phyloP scores from a whole-genome alignment of 2,329 filamentous ascomycete species.

The Clarireedia paspali region DNA sequence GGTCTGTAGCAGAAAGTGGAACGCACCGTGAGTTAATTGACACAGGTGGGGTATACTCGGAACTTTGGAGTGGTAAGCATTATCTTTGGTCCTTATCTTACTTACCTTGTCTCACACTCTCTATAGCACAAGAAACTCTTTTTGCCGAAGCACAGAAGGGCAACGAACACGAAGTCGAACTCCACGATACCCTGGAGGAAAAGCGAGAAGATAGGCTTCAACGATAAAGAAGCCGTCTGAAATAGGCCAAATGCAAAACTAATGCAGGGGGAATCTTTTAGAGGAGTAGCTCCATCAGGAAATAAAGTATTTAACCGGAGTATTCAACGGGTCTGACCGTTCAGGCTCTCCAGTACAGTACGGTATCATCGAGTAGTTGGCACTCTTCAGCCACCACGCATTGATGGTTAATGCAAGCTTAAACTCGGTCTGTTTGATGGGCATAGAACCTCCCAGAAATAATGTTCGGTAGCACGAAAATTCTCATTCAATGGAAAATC shows the following conservation, averaged over 20 bases:
- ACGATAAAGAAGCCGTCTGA: conserved; percentile 3
- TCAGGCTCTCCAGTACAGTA: not conserved
- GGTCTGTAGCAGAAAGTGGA: conserved; percentile 79
- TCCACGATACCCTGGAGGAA: conserved; percentile 8
- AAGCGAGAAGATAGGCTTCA: not conserved
- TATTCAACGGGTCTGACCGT: not conserved
- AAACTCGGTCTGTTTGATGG: not conserved
- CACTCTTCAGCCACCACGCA: not conserved
- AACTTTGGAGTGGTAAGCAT: conserved; percentile 77
- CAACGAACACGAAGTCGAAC: conserved; percentile 30
- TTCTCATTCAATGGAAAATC: not conserved
- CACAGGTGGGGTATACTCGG: conserved; percentile 70
- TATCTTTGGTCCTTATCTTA: conserved; percentile 1
- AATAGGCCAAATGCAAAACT: not conserved
- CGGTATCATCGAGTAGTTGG: not conserved
- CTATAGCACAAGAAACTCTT: conserved; percentile 53
- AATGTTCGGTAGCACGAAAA: not conserved
- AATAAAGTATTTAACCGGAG: not conserved
- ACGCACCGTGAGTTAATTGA: conserved; percentile 82
- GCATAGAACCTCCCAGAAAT: not conserved
- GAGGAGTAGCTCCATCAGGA: not conserved
- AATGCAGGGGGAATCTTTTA: not conserved
- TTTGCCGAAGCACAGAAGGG: conserved; percentile 38
- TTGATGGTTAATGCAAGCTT: not conserved
- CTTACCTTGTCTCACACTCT: conserved; percentile 11